These are phyloP conservation scores for Passalora sequoiae DNA, from an alignment of 2,329 filamentous ascomycete genomes.

Conservation along the genomic window DNA sequence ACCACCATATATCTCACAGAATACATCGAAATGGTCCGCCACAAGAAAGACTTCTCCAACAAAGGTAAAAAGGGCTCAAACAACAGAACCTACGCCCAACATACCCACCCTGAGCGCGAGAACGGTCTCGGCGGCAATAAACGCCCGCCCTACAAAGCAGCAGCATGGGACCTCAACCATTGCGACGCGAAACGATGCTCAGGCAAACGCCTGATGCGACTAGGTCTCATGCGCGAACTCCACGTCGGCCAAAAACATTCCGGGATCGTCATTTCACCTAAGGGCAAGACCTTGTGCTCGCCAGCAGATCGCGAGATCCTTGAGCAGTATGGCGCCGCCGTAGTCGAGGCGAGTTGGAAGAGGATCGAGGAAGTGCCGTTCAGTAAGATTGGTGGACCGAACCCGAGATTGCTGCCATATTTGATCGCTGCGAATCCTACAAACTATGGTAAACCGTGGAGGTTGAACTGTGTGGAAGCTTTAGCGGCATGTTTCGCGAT, in stretches of 20 bases:
- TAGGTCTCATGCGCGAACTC: conserved; percentile 89
- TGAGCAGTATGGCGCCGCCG: conserved; percentile 84
- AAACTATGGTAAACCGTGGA: conserved; percentile 94
- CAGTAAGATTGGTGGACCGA: conserved; percentile 84
- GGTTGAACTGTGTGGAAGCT: conserved; percentile 92
- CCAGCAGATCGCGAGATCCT: conserved; percentile 76
- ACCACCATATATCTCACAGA: background rate
- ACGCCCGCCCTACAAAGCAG: conserved; percentile 72
- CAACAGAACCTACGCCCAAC: conserved; percentile 29
- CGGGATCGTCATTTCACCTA: conserved; percentile 91
- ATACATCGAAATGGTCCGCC: conserved; percentile 48
- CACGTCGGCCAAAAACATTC: conserved; percentile 86
- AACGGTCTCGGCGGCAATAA: conserved; percentile 25
- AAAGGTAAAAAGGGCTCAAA: conserved; percentile 63
- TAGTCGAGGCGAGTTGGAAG: conserved; percentile 97
- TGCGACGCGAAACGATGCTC: conserved; percentile 97
- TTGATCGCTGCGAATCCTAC: conserved; percentile 94
- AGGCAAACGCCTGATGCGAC: conserved; percentile 86
- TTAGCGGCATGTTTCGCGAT: conserved; percentile 90
- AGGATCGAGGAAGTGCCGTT: conserved; percentile 87
- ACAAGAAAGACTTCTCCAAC: conserved; percentile 82
- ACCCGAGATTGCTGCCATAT: conserved; percentile 85
- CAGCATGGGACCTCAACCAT: conserved; percentile 96
- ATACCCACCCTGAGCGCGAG: conserved; percentile 28
- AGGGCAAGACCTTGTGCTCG: conserved; percentile 79